Evolutionary conservation across 805 yeast species (phyloP).

Genomic region (Candida xiaguanensis): DNA sequence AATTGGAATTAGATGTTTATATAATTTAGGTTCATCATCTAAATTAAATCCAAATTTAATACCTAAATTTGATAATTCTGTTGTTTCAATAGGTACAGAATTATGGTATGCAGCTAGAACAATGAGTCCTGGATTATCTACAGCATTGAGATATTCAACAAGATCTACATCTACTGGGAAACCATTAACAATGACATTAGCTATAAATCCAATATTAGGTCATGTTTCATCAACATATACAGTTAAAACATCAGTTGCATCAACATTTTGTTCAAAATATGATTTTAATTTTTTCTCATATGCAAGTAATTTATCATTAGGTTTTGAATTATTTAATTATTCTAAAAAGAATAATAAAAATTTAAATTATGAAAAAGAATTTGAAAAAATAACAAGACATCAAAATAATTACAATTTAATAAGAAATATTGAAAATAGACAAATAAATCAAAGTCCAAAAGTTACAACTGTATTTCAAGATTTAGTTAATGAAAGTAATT

Average conservation of each 20-base stretch:
- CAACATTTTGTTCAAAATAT: conserved; percentile 78
- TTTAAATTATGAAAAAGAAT: not conserved
- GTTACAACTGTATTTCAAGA: conserved; percentile 50
- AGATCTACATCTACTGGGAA: conserved; percentile 82
- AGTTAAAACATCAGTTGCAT: conserved; percentile 68
- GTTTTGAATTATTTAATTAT: conserved; percentile 76
- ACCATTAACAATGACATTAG: conserved; percentile 83
- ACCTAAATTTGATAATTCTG: conserved; percentile 55
- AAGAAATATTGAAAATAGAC: conserved; percentile 23
- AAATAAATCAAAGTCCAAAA: conserved; percentile 16
- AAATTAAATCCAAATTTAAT: conserved; percentile 30
- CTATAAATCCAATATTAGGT: conserved; percentile 87
- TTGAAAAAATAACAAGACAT: not conserved
- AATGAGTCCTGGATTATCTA: conserved; percentile 85
- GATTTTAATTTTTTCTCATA: conserved; percentile 91
- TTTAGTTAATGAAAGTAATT: conserved; percentile 49
- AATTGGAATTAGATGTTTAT: conserved; percentile 75
- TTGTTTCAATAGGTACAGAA: conserved; percentile 77
- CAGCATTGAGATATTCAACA: conserved; percentile 81
- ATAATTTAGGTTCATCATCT: conserved; percentile 50
- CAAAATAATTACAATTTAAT: conserved; percentile 10
- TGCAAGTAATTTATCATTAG: conserved; percentile 79
- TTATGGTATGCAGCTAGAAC: conserved; percentile 81
- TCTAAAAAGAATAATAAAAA: conserved; percentile 14
- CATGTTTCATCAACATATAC: conserved; percentile 85